These are phyloP conservation scores for Oehlia diaphana DNA, from an alignment of 192 early-diverging fungal genomes.

Conservation along the genomic window DNA sequence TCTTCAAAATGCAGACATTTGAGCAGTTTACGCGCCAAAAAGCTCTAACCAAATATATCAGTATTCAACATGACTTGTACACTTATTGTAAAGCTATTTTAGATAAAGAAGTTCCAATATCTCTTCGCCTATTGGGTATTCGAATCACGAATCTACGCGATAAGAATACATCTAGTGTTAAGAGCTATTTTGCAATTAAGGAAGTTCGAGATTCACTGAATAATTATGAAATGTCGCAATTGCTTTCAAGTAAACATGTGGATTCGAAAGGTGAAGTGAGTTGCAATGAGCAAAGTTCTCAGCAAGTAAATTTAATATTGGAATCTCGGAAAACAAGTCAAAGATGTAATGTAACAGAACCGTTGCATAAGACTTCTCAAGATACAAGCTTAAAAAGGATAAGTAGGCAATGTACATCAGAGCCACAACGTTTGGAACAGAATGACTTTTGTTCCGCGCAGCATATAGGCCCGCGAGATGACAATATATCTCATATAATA, in stretches of 20 bases:
- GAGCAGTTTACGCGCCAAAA: background rate
- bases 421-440: too few species aligned
- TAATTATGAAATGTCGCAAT: too few species aligned
- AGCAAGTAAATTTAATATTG: too few species aligned
- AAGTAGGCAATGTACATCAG: too few species aligned
- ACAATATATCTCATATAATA: background rate
- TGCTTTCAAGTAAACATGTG: too few species aligned
- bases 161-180: background rate
- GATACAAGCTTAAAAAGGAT: too few species aligned
- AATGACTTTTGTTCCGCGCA: too few species aligned
- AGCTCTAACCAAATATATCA: background rate
- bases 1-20: background rate
- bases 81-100: background rate
- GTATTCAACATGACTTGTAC: background rate
- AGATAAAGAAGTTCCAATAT: background rate
- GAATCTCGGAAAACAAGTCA: too few species aligned
- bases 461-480: background rate
- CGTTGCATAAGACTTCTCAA: too few species aligned
- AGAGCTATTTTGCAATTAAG: background rate
- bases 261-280: too few species aligned
- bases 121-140: background rate
- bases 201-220: background rate
- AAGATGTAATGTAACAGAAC: too few species aligned
- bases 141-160: background rate
- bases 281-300: too few species aligned